These are phyloP conservation scores for Saturnispora serradocipensis DNA, from an alignment of 805 yeast genomes.

Conservation along the genomic window DNA sequence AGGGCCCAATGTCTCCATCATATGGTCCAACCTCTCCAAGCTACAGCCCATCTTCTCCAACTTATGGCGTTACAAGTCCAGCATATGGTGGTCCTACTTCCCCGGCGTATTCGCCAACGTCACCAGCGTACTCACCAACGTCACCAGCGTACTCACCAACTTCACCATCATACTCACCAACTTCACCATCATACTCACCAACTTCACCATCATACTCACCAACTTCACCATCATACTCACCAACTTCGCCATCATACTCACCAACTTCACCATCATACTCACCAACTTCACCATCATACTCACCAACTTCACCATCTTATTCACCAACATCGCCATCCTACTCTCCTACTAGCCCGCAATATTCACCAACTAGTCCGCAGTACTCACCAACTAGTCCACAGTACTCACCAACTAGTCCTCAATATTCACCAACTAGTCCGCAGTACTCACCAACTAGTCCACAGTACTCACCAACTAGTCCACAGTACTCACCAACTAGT, in stretches of 20 bases:
- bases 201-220: slow-evolving; percentile 57
- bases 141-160: slow-evolving; percentile 57
- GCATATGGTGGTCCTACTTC: slow-evolving; percentile 61
- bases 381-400: slow-evolving; percentile 79
- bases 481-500: slow-evolving; percentile 63
- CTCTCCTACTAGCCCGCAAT: slow-evolving; percentile 71
- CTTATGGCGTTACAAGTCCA: slow-evolving; percentile 51
- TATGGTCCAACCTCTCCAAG: slow-evolving; percentile 52
- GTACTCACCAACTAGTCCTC: slow-evolving; percentile 69
- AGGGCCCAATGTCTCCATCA: slow-evolving; percentile 37
- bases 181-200: slow-evolving; percentile 56
- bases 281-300: slow-evolving; percentile 60
- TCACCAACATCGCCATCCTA: slow-evolving; percentile 66
- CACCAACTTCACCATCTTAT: slow-evolving; percentile 77
- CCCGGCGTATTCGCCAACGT: slow-evolving; percentile 72
- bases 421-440: slow-evolving; percentile 59
- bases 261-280: slow-evolving; percentile 52
- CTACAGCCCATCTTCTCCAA: slow-evolving; percentile 44
- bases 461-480: slow-evolving; percentile 54
- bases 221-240: slow-evolving; percentile 54
- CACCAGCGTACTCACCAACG: slow-evolving; percentile 70
- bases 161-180: slow-evolving; percentile 68
- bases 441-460: slow-evolving; percentile 45
- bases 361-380: slow-evolving; percentile 69
- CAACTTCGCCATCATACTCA: slow-evolving; percentile 53